Evolutionary conservation across 805 yeast species (phyloP).

Genomic region (Metschnikowia santaceciliae): DNA sequence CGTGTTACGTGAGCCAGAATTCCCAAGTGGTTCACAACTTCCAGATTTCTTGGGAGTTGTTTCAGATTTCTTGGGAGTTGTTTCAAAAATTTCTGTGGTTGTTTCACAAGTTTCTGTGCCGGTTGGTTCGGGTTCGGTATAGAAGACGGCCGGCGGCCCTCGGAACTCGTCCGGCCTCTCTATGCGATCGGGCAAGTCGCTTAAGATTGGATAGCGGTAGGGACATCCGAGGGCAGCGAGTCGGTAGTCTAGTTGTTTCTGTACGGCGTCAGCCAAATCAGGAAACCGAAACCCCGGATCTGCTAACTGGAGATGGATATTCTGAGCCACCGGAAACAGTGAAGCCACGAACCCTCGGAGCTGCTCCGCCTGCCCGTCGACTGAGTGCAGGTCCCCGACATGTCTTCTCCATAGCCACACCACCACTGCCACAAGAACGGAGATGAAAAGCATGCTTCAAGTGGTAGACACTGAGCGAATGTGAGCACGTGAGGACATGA

Average conservation of each 20-base stretch:
- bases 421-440: neutral
- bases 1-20: no score
- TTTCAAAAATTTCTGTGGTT: no score
- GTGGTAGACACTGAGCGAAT: no score
- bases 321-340: constrained; percentile 17
- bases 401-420: neutral
- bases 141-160: constrained; percentile 1
- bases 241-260: constrained; percentile 28
- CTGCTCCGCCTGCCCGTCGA: constrained; percentile 1
- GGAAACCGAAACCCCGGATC: constrained; percentile 54
- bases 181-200: constrained; percentile 11
- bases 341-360: constrained; percentile 12
- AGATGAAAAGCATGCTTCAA: constrained; percentile 6
- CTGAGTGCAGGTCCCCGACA: neutral
- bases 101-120: no score
- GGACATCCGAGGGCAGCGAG: constrained; percentile 8
- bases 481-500: no score
- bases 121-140: neutral
- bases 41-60: neutral
- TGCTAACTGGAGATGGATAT: constrained; percentile 25
- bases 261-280: constrained; percentile 55
- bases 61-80: neutral
- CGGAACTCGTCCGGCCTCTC: constrained; percentile 1
- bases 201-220: constrained; percentile 10
- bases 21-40: no score